Evolutionary conservation across 495 filamentous ascomycete genomes (phyloP).

Genomic region (Cairneyella variabilis): DNA sequence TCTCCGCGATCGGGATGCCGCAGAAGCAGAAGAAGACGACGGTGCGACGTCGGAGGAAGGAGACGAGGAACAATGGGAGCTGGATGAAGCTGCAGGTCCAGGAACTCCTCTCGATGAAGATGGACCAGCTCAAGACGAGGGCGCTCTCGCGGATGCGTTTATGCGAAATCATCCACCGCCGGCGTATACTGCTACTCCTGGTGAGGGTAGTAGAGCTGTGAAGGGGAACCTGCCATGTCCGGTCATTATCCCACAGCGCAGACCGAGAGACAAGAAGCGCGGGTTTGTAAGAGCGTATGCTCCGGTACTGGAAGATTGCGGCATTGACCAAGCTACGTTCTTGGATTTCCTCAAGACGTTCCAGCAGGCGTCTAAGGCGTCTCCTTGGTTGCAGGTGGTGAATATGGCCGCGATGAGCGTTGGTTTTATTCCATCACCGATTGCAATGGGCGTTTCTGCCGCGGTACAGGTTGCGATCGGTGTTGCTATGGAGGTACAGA

Average conservation of each 20-base stretch:
- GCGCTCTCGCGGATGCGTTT: constrained; percentile 41
- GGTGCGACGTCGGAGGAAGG: constrained; percentile 26
- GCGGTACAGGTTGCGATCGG: constrained; percentile 38
- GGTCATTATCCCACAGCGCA: constrained; percentile 47
- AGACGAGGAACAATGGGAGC: constrained; percentile 45
- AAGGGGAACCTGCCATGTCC: constrained; percentile 31
- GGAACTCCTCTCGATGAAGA: constrained; percentile 66
- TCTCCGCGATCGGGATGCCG: constrained; percentile 8
- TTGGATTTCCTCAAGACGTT: constrained; percentile 51
- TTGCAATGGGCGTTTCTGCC: constrained; percentile 42
- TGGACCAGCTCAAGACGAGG: constrained; percentile 63
- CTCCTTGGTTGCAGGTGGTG: constrained; percentile 37
- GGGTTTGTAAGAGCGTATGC: constrained; percentile 51
- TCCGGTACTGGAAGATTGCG: constrained; percentile 44
- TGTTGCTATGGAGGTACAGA: constrained; percentile 40
- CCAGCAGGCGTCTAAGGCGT: constrained; percentile 37
- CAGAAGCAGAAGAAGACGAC: constrained; percentile 21
- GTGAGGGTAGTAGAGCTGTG: constrained; percentile 11
- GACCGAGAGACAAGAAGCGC: constrained; percentile 37
- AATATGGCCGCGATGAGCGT: constrained; percentile 39
- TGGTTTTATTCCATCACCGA: constrained; percentile 36
- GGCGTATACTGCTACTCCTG: constrained; percentile 12
- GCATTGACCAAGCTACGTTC: constrained; percentile 48
- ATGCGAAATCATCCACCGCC: constrained; percentile 22
- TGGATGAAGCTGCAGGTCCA: constrained; percentile 45